Conservation (phyloP, 441 rosid genomes). For the Corymbia calophylla region DNA sequence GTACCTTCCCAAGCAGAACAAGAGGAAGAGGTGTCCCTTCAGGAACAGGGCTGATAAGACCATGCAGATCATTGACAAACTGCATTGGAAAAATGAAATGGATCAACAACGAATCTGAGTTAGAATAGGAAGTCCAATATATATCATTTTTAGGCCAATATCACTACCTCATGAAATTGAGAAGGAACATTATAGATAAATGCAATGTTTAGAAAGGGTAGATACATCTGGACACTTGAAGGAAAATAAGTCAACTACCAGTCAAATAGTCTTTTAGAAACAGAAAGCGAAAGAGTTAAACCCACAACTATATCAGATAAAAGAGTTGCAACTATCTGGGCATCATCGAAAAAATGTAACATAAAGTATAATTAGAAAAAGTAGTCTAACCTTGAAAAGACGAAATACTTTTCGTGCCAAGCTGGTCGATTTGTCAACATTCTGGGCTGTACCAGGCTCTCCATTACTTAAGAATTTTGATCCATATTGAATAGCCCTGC, state of each 20-base stretch:
- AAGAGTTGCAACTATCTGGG: neutral
- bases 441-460: slow-evolving; percentile 91
- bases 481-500: slow-evolving; percentile 95
- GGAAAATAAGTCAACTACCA: neutral
- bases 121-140: neutral
- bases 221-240: neutral
- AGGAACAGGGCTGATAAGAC: slow-evolving; percentile 79
- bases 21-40: slow-evolving; percentile 90
- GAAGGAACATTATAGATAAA: neutral
- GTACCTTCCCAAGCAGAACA: slow-evolving; percentile 85
- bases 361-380: neutral
- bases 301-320: neutral
- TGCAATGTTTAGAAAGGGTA: neutral
- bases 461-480: slow-evolving; percentile 87
- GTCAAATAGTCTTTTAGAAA: neutral
- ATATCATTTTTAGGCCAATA: neutral
- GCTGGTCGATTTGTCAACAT: slow-evolving; percentile 90
- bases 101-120: neutral
- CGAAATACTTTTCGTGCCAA: slow-evolving; percentile 97
- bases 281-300: neutral
- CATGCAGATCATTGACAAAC: slow-evolving; percentile 94
- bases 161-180: neutral
- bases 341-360: neutral
- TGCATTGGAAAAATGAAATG: slow-evolving; percentile 20
- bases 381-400: slow-evolving; percentile 65